Evolutionary conservation across 495 filamentous ascomycete genomes (phyloP).

Genomic region (Aspergillus funiculosus): DNA sequence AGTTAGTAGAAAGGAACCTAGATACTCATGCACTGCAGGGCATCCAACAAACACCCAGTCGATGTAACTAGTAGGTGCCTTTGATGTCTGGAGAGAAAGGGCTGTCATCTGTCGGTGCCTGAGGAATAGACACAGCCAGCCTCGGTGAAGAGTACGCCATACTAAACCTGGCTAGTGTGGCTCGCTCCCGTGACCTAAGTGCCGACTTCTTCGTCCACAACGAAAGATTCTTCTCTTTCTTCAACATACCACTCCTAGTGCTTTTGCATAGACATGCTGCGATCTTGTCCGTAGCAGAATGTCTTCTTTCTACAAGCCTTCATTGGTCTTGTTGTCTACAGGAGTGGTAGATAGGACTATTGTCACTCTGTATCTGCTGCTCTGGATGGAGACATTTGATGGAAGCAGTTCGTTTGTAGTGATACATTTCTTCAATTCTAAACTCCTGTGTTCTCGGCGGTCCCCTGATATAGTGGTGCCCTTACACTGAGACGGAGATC

Average conservation of each 20-base stretch:
- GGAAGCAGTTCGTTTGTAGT: slow-evolving; percentile 71
- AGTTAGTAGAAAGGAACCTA: too few species aligned
- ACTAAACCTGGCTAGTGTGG: slow-evolving; percentile 13
- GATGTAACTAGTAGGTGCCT: too few species aligned
- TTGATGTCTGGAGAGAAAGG: too few species aligned
- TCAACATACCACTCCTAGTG: slow-evolving; percentile 42
- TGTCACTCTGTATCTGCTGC: slow-evolving; percentile 93
- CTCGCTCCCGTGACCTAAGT: slow-evolving; percentile 12
- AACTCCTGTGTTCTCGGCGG: slow-evolving; percentile 12
- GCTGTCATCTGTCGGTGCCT: too few species aligned
- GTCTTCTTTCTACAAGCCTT: slow-evolving; percentile 53
- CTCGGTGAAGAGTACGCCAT: slow-evolving; percentile 13
- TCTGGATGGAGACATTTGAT: slow-evolving; percentile 70
- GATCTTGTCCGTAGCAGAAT: slow-evolving; percentile 41
- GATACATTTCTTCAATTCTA: slow-evolving; percentile 42
- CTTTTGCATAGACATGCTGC: slow-evolving; percentile 50
- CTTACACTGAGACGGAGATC: not conserved
- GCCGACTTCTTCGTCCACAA: slow-evolving; percentile 10
- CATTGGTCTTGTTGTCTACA: slow-evolving; percentile 57
- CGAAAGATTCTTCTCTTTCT: slow-evolving; percentile 21
- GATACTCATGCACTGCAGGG: too few species aligned
- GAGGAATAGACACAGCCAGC: not conserved
- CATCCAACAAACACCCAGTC: too few species aligned
- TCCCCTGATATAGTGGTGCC: not conserved
- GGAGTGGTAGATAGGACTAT: slow-evolving; percentile 63